Evolutionary conservation across 768 basidiomycete genomes (phyloP), one percentile per base, ranked within the genome.

Genomic region (Boletus rufocinnamomeus): DNA sequence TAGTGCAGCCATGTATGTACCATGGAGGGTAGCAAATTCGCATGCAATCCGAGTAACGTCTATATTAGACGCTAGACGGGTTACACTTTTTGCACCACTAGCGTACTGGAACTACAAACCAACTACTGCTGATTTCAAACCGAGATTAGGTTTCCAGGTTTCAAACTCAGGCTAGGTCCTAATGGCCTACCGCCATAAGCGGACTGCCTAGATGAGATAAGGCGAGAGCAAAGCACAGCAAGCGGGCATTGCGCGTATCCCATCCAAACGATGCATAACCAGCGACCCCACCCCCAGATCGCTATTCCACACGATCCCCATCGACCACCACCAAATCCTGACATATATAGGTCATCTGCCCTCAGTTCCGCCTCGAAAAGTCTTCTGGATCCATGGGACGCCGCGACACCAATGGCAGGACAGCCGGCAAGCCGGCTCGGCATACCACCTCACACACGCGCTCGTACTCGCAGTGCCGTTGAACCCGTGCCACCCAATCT

Each of bases 381-480:
- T 7, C 66, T 73, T n/a, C 59, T 62, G 4, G 71, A 72, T 59
- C 68, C 76, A 57, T 80, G 75, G 75, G 72, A 74, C 50, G 55
- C 68, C 48, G 60, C 70, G 41, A 69, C 61, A 28, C 70, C 64
- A n/a, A 71, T 60, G 44, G 64, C 61, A 55, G 66, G 60, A 54
- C 52, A 71, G 58, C 62, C 68, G 54, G 25, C 62, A 53, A 57
- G 60, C 56, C 58, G 64, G 57, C 27, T 67, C 49, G 41, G 60
- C 52, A n/a, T 65, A 48, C 53, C 56, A 50, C 59, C 66, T 62
- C 68, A 68, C 44, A 59, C 72, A 27, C 70, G 74, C 35, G 74
- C 66, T 54, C 76, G 80, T 50, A 63, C 82, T 16, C 66, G 69
- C 30, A 82, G 78, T 63, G 72, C 71, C n/a, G 63, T 74, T 23